Evolutionary conservation across 129 eudicot species (phyloP), one percentile per base, ranked within the genome.

Genomic region (Cynara cardunculus): DNA sequence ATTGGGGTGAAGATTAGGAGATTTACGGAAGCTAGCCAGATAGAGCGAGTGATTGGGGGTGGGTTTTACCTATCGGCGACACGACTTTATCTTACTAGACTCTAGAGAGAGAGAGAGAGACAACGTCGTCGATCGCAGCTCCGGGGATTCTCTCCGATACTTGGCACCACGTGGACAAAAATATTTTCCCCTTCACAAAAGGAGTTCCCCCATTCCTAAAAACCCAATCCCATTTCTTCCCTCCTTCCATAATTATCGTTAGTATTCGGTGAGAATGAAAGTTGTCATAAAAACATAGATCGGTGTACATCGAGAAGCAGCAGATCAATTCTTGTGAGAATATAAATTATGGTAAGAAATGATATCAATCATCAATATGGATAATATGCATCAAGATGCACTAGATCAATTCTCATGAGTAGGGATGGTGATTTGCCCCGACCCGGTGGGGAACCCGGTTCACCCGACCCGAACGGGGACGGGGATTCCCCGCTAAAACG

Each of bases 1-100:
- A 66, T 71, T 70, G 26, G 26, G 22, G 77, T 68, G 74, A 71
- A 69, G 46, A 49, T 28, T 62, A 25, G 73, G 68, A 35, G 82
- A 75, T 65, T 41, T 61, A 41, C 46, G 64, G 49, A 67, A 74
- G 76, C 31, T 3, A n/a, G n/a, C n/a, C 4, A 41, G 53, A 41
- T 41, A 81, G 24, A 65, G 69, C 35, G 34, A 73, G 73, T 31
- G 72, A 75, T 81, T 69, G 76, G 82, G 28, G 81, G 30, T 70
- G 71, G 86, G 71, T 76, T 84, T 76, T 44, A 85, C 81, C 75
- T 74, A 69, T 77, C 66, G 78, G 78, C 62, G 64, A 71, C 44
- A 62, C 77, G 59, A 72, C 35, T 73, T 73, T 19, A 61, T 61
- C 65, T 56, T 24, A 56, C 65, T 46, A 12, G 18, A 34, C 1